phyloP scores from a whole-genome alignment of 768 basidiomycete species.

The Suillus decipiens region DNA sequence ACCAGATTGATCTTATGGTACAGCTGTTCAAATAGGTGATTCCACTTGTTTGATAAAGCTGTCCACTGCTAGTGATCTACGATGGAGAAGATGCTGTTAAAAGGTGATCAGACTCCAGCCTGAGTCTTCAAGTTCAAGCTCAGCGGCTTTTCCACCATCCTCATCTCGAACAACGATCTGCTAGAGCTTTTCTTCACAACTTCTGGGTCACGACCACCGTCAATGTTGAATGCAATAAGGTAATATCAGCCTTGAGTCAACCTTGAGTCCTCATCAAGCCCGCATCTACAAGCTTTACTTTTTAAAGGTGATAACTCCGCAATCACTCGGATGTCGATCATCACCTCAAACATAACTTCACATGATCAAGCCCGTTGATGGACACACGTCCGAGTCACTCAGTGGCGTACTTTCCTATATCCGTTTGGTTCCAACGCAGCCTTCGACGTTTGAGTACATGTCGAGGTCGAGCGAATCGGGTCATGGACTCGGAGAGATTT shows the following conservation, averaged over 20 bases:
- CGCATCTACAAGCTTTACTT: not conserved
- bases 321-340: not conserved
- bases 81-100: not conserved
- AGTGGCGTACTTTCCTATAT: not conserved
- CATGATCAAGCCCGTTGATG: not conserved
- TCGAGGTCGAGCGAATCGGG: not conserved
- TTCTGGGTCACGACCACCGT: not conserved
- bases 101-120: not conserved
- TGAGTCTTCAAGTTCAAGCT: constrained; percentile 4
- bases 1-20: too few relatives aligned
- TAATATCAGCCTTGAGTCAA: not conserved
- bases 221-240: not conserved
- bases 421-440: not conserved
- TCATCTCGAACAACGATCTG: not conserved
- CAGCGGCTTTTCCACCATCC: constrained; percentile 1
- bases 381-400: not conserved
- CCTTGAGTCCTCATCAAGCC: not conserved
- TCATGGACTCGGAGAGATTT: not conserved
- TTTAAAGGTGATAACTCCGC: not conserved
- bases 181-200: not conserved
- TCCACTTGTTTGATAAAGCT: not conserved
- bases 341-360: not conserved
- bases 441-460: not conserved
- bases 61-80: constrained; percentile 1
- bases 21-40: constrained; percentile 1